phyloP scores from a whole-genome alignment of 257 asterid genomes.

The Prunella vulgaris region DNA sequence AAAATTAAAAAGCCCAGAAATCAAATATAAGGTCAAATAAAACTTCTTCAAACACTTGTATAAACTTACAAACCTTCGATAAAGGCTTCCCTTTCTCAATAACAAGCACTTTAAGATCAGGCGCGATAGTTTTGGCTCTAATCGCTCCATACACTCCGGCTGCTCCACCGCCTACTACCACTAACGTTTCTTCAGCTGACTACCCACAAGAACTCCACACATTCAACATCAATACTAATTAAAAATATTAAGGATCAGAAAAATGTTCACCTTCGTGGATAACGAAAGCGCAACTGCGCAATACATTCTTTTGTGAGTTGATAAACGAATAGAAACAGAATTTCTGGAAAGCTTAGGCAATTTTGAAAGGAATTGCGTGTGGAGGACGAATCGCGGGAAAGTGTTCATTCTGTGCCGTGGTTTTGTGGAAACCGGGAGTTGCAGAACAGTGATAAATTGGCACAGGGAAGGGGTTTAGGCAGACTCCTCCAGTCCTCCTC shows the following conservation, averaged over 20 bases:
- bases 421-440: constrained; percentile 5
- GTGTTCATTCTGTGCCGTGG: constrained; percentile 28
- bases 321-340: constrained; percentile 21
- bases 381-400: constrained; percentile 35
- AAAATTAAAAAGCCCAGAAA: background rate
- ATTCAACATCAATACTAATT: constrained; percentile 5
- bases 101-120: constrained; percentile 66
- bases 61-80: constrained; percentile 54
- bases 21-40: background rate
- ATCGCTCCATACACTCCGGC: constrained; percentile 96
- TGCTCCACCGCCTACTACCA: constrained; percentile 96
- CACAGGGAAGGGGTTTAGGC: background rate
- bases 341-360: constrained; percentile 20
- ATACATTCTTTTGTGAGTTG: constrained; percentile 33
- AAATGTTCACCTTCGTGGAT: constrained; percentile 36
- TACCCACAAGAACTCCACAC: constrained; percentile 19
- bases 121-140: constrained; percentile 85
- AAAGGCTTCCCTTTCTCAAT: constrained; percentile 86
- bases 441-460: background rate
- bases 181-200: constrained; percentile 58
- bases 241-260: background rate
- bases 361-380: constrained; percentile 28
- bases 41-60: background rate
- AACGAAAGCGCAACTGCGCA: constrained; percentile 38
- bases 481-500: background rate